Percentiles rank a stretch among this genome's conserved stretches.
Evolutionary conservation across 192 early-diverging fungal species (phyloP).

Genomic region (Podila clonocystis): DNA sequence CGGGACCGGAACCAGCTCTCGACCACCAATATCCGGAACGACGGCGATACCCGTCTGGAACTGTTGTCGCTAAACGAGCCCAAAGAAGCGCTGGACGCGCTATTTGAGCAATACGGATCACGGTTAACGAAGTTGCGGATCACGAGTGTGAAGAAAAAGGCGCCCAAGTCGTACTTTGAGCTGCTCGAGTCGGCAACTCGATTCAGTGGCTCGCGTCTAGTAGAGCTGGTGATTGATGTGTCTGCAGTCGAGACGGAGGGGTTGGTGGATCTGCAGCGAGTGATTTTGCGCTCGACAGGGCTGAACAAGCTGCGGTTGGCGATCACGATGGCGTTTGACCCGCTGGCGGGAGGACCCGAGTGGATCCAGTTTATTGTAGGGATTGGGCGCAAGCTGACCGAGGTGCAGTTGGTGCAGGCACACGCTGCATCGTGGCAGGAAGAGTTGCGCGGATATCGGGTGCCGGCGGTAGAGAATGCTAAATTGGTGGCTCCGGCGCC

Average conservation of each 20-base stretch:
- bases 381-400: neutral
- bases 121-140: constrained; percentile 9
- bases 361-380: neutral
- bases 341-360: neutral
- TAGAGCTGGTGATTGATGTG: neutral
- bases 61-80: constrained; percentile 1
- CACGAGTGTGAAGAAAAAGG: neutral
- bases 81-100: neutral
- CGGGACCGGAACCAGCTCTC: neutral
- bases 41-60: constrained; percentile 32
- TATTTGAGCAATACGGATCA: constrained; percentile 1
- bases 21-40: constrained; percentile 11
- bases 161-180: neutral
- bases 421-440: neutral
- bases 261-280: neutral
- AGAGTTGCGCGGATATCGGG: neutral
- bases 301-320: neutral
- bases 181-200: constrained; percentile 1
- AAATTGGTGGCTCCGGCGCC: no score
- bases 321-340: neutral
- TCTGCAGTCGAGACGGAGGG: neutral
- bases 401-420: neutral
- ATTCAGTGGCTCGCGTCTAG: neutral
- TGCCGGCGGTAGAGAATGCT: neutral
- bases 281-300: neutral